Evolutionary conservation across 2,329 filamentous ascomycete genomes (phyloP).

Genomic region (Aspergillus fischeri): DNA sequence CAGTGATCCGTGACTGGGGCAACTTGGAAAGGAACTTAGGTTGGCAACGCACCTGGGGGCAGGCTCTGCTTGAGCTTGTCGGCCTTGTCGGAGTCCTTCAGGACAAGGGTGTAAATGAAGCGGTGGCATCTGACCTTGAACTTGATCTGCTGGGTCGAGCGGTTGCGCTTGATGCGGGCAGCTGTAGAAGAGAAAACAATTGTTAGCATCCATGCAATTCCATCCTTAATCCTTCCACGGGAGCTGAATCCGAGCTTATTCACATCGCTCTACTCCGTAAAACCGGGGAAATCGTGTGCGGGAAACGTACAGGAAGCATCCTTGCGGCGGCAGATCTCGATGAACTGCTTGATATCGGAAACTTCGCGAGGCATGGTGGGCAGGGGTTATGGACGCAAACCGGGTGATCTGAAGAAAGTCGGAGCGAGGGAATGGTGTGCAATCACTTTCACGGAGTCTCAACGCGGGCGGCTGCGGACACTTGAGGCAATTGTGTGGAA

Average conservation of each 20-base stretch:
- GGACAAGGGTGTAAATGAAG: constrained; percentile 95
- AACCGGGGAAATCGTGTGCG: neutral
- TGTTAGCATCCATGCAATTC: constrained; percentile 8
- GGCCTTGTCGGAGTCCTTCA: constrained; percentile 98
- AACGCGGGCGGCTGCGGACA: constrained; percentile 3
- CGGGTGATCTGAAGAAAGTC: constrained; percentile 8
- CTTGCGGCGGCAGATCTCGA: constrained; percentile 99
- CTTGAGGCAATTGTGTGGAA: constrained; percentile 11
- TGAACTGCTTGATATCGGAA: constrained; percentile 99
- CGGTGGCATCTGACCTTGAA: constrained; percentile 99
- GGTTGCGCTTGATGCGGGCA: constrained; percentile 95
- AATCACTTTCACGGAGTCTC: constrained; percentile 21
- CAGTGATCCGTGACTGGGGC: neutral
- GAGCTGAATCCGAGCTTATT: constrained; percentile 3
- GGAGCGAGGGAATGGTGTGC: constrained; percentile 8
- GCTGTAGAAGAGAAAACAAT: constrained; percentile 48
- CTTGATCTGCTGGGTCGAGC: constrained; percentile 88
- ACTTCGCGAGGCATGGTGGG: constrained; percentile 97
- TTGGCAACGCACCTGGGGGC: constrained; percentile 75
- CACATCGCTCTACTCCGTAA: neutral
- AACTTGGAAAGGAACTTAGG: neutral
- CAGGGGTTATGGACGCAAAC: constrained; percentile 32
- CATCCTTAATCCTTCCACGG: neutral
- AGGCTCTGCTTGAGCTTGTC: constrained; percentile 99
- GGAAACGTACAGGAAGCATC: constrained; percentile 91